Evolutionary conservation across 805 yeast genomes (phyloP), one percentile per base, ranked within the genome.

Genomic region (Candida ovalis): DNA sequence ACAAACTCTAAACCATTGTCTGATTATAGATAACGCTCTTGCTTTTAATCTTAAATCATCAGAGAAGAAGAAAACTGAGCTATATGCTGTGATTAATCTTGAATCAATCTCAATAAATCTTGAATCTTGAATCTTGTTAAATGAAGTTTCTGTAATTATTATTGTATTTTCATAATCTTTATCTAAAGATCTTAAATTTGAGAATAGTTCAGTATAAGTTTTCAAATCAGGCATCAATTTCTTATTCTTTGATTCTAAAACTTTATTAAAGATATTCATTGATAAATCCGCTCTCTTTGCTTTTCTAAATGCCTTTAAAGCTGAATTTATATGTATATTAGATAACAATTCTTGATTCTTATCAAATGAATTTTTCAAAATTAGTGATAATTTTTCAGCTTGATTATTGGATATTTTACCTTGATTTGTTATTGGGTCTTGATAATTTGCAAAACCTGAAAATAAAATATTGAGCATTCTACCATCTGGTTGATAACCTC

Each of bases 401-500:
- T 67, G 71, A 13, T 61, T 63, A 4, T 48, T 46, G 15, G 76
- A 63, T 3, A 76, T 52, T 8, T 48, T 41, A 21, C 47, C 27
- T 15, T 41, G 46, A 3, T 37, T 42, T 3, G 43, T 45, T 2
- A 43, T 25, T 12, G 56, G 54, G 10, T 48, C 45, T 30, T 57
- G 47, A n/a, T 61, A 59, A 8, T 67, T 64, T 1, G 79, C 68
- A 48, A 75, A 67, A 0, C 78, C 80, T 35, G 70, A 63, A 44
- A 79, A 74, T 8, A 79, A 45, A 4, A 77, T 71, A 6, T 78
- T 77, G 42, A 72, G 59, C 2, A 79, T 67, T 28, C 72, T 69
- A 23, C 78, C 76, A 54, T 82, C 78, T 4, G 74, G 67, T 2
- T 76, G 74, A 12, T 81, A 72, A 1, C 76, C 77, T 82, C 87